These are phyloP conservation scores for Triangularia setosa DNA, from an alignment of 2,329 filamentous ascomycete species.

Conservation along the genomic window DNA sequence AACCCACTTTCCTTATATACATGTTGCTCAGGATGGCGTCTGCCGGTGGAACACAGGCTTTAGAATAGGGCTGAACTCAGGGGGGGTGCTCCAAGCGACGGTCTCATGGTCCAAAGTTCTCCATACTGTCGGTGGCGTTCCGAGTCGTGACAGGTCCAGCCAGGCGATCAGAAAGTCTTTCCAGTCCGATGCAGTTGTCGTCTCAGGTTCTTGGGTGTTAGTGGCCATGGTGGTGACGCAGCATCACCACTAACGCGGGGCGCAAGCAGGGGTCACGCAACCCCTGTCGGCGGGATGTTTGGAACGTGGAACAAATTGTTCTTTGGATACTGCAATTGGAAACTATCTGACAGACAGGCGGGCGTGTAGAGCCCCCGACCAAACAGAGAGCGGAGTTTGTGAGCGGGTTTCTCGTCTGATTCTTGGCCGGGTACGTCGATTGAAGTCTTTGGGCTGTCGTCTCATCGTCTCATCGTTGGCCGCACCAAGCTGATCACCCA, in stretches of 20 bases:
- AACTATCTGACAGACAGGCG: neutral
- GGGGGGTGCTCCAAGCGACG: neutral
- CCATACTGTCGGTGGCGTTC: constrained; percentile 3
- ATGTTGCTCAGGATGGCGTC: neutral
- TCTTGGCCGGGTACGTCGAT: neutral
- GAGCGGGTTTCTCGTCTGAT: neutral
- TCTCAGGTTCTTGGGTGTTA: constrained; percentile 18
- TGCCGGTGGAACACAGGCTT: neutral
- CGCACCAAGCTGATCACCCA: neutral
- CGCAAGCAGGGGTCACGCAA: neutral
- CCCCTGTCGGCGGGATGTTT: constrained; percentile 1
- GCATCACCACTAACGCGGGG: constrained; percentile 4
- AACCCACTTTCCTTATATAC: constrained; percentile 1
- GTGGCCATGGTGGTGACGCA: neutral
- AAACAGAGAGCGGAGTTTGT: neutral
- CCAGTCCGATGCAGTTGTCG: constrained; percentile 13
- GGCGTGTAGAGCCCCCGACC: neutral
- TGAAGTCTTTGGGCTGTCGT: neutral
- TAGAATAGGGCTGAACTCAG: neutral
- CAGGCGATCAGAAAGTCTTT: neutral
- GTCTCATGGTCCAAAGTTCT: neutral
- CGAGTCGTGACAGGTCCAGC: constrained; percentile 7
- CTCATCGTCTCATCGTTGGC: neutral
- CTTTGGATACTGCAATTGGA: neutral
- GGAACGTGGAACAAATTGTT: constrained; percentile 4